phyloP scores from a whole-genome alignment of 164 flowering plant genomes.

The Piper longum region DNA sequence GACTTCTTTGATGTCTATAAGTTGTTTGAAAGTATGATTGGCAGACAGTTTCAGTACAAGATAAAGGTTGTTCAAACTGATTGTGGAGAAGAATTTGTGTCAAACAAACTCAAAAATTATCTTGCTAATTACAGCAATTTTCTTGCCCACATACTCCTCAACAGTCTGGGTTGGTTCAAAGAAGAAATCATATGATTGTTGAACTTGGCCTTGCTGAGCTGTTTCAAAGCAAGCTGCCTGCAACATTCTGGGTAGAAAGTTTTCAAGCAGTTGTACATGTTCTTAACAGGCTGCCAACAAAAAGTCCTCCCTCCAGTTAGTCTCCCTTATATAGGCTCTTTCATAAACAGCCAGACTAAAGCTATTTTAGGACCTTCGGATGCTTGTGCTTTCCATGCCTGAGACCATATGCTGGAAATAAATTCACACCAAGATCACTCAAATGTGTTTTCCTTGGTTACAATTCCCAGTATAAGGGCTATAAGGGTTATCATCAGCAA shows the following conservation, averaged over 20 bases:
- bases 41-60: too few species aligned
- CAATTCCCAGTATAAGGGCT: background rate
- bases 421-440: background rate
- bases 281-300: background rate
- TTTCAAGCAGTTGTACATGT: background rate
- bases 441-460: background rate
- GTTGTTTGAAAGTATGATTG: too few species aligned
- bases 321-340: background rate
- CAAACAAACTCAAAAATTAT: too few species aligned
- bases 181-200: background rate
- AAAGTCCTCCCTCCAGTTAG: background rate
- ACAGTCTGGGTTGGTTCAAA: background rate
- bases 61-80: background rate
- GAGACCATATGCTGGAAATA: background rate
- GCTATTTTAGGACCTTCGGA: background rate
- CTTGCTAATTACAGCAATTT: background rate
- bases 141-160: background rate
- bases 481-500: background rate
- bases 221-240: too few species aligned
- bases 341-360: background rate
- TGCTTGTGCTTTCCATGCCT: background rate
- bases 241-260: background rate
- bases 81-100: background rate
- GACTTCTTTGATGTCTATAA: too few species aligned
- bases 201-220: background rate